phyloP scores from a whole-genome alignment of 1,284 basidiomycete genomes.

The Papiliotrema laurentii region DNA sequence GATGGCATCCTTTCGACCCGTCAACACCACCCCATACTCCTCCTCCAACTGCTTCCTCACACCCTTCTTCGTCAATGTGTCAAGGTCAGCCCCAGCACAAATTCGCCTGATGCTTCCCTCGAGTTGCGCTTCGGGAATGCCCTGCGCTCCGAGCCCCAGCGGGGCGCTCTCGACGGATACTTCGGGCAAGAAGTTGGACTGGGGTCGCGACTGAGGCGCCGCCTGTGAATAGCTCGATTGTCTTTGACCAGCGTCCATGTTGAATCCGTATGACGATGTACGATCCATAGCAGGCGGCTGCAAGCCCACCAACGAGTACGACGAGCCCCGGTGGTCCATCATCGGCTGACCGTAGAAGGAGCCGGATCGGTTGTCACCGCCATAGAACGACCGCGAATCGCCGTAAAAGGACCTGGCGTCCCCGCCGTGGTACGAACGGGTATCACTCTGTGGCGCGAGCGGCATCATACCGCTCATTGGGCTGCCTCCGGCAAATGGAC shows the following conservation, averaged over 20 bases:
- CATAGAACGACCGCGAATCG: slow-evolving; percentile 19
- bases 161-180: slow-evolving; percentile 11
- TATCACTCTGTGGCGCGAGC: slow-evolving; percentile 1
- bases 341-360: slow-evolving; percentile 26
- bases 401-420: slow-evolving; percentile 21
- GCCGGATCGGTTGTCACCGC: slow-evolving; percentile 3
- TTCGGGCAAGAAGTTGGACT: slow-evolving; percentile 20
- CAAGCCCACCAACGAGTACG: slow-evolving; percentile 17
- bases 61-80: slow-evolving; percentile 82
- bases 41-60: slow-evolving; percentile 76
- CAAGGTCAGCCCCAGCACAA: slow-evolving; percentile 71
- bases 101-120: slow-evolving; percentile 68
- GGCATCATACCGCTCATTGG: slow-evolving; percentile 5
- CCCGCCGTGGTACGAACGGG: slow-evolving; percentile 4
- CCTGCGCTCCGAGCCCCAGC: slow-evolving; percentile 49
- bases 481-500: slow-evolving; percentile 3
- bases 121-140: slow-evolving; percentile 60
- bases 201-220: slow-evolving; percentile 6
- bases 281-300: slow-evolving; percentile 3
- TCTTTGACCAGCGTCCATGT: neutral
- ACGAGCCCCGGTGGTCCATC: slow-evolving; percentile 19
- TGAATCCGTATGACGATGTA: slow-evolving; percentile 2
- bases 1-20: slow-evolving; percentile 47
- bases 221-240: slow-evolving; percentile 6
- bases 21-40: slow-evolving; percentile 57